Evolutionary conservation across 139 green algal species (phyloP), one percentile per base, ranked within the genome.

Genomic region (Tetratostichococcus sp.): DNA sequence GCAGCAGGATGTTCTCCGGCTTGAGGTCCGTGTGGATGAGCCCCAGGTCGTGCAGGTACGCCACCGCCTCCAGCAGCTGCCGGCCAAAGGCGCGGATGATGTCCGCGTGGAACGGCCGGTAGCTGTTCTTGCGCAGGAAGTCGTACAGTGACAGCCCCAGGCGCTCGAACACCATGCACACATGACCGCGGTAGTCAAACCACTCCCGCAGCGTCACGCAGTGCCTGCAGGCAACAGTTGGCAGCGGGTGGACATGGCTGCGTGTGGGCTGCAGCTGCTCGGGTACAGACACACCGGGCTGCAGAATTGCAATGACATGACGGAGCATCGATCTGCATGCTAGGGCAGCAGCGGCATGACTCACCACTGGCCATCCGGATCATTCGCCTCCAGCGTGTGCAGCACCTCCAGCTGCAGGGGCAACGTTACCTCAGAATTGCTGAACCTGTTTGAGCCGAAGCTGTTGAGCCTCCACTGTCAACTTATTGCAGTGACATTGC

Each of bases 81-180:
- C 76, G 85, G 6, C 79, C 86, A 77, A 92, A 97, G 30, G 35
- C 83, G 57, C 85, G 91, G 76, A 80, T 78, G 33, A 97, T 67
- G 65, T 90, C 77, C 59, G 97, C 72, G 0, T 87, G 83, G 73
- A 99, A 97, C 1, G 94, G 90, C 71, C 86, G 75, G 86, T 99
- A 98, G 50, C 83, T 80, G 84, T 98, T 99, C 67, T 87, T 87
- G 0, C 93, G 83, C 78, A 99, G 82, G 74, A 97, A 97, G 80
- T 99, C 96, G 77, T 95, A 99, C 65, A 99, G 80, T 76, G 84
- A 95, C 43, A 89, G 90, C 0, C 96, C 96, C 74, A 99, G 86
- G 78, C 89, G 91, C 81, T 98, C 92, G 85, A 99, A 99, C 67
- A 98, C 96, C 93, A 99, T 98, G 88, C 95, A 98, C 2, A 98